Percentiles rank a stretch among this genome's conserved stretches.
Evolutionary conservation across 2,329 filamentous ascomycete genomes (phyloP).

Genomic region (Pseudogymnoascus sp.): DNA sequence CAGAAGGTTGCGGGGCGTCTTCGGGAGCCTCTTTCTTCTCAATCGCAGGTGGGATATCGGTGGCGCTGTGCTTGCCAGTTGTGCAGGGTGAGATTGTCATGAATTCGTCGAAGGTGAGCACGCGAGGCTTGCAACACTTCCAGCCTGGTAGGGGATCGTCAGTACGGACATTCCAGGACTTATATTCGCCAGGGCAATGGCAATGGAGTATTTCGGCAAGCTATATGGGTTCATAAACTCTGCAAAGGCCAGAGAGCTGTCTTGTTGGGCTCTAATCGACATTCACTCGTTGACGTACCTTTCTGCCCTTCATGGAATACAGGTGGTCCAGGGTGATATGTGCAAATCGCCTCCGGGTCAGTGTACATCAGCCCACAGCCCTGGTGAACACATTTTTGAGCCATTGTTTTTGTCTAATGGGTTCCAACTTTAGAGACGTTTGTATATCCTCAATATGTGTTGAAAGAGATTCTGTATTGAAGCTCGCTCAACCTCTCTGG

Average conservation of each 20-base stretch:
- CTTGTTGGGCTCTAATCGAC: background rate
- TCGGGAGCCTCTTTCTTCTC: constrained; percentile 46
- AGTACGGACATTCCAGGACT: background rate
- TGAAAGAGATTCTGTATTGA: background rate
- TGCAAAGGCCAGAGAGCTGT: background rate
- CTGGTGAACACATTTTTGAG: constrained; percentile 89
- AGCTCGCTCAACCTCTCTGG: constrained; percentile 6
- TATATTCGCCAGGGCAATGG: constrained; percentile 5
- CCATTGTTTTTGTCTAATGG: constrained; percentile 8
- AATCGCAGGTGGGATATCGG: constrained; percentile 58
- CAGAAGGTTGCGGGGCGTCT: constrained; percentile 25
- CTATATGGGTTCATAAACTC: background rate
- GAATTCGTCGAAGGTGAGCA: constrained; percentile 97
- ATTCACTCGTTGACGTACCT: constrained; percentile 48
- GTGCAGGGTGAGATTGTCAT: constrained; percentile 88
- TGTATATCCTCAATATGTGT: background rate
- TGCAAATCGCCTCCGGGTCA: constrained; percentile 73
- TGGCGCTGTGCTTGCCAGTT: constrained; percentile 81
- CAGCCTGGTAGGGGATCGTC: constrained; percentile 54
- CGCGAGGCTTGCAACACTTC: constrained; percentile 97
- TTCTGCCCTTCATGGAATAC: constrained; percentile 98
- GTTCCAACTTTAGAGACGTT: constrained; percentile 1
- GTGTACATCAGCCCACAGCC: constrained; percentile 86
- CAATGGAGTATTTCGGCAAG: constrained; percentile 12
- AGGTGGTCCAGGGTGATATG: constrained; percentile 88